Evolutionary conservation across 1,139 yeast species (phyloP).

Genomic region (Yamadazyma diospyri): DNA sequence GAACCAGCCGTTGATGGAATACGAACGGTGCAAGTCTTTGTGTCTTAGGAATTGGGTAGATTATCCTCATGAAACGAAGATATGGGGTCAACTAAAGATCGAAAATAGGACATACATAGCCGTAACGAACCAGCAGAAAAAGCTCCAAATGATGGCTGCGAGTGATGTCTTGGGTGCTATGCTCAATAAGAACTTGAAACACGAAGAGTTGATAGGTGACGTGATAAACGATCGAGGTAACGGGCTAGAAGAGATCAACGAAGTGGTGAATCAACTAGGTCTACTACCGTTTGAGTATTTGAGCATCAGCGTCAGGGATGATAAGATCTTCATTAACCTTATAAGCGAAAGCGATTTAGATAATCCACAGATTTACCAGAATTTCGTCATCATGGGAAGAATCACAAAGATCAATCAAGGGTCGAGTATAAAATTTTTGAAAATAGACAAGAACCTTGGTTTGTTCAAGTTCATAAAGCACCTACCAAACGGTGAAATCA

Average conservation of each 20-base stretch:
- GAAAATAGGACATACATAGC: constrained; percentile 8
- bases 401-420: constrained; percentile 6
- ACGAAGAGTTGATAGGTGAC: neutral
- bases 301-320: constrained; percentile 11
- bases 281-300: constrained; percentile 15
- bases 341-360: constrained; percentile 19
- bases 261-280: constrained; percentile 8
- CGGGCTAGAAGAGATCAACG: constrained; percentile 5
- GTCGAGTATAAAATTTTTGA: constrained; percentile 3
- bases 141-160: constrained; percentile 10
- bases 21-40: constrained; percentile 10
- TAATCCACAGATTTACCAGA: constrained; percentile 17
- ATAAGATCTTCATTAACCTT: constrained; percentile 12
- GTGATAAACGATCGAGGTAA: neutral
- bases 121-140: constrained; percentile 11
- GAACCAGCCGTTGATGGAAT: constrained; percentile 11
- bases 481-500: constrained; percentile 16
- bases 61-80: constrained; percentile 11
- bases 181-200: neutral
- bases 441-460: constrained; percentile 8
- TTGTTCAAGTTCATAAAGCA: constrained; percentile 12
- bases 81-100: constrained; percentile 13
- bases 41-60: constrained; percentile 8
- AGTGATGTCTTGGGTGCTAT: constrained; percentile 5
- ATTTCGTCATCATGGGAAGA: constrained; percentile 11